phyloP scores from a whole-genome alignment of 1,139 yeast species.

The Taiozyma sp. region DNA sequence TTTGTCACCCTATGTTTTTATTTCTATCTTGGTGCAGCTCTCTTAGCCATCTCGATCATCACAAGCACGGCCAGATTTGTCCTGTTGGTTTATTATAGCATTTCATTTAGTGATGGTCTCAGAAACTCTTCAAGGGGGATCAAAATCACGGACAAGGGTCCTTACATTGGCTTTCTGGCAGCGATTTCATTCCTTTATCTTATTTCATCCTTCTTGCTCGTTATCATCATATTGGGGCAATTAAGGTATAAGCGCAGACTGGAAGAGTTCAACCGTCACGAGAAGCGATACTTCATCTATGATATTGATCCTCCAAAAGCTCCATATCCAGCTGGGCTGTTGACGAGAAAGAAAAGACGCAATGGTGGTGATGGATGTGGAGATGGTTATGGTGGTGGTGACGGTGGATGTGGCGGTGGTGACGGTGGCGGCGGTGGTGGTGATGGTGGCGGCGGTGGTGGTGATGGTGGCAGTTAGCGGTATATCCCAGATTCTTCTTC shows the following conservation, averaged over 20 bases:
- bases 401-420: not conserved
- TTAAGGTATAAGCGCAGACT: not conserved
- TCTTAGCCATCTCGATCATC: not conserved
- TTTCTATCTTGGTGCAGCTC: not conserved
- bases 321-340: not conserved
- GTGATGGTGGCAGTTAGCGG: not conserved
- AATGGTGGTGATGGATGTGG: not conserved
- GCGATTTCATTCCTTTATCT: not conserved
- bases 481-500: not conserved
- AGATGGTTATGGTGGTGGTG: not conserved
- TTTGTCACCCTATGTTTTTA: not conserved
- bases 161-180: not conserved
- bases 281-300: not conserved
- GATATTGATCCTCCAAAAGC: not conserved
- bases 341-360: not conserved
- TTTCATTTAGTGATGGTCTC: not conserved
- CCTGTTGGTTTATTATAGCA: not conserved
- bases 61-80: not conserved
- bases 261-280: not conserved
- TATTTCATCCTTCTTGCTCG: not conserved
- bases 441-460: not conserved
- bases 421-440: not conserved
- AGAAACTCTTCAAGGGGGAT: not conserved
- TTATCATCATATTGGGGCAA: not conserved
- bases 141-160: not conserved